Conservation (phyloP, 441 rosid species). For the Metrosideros polymorpha region DNA sequence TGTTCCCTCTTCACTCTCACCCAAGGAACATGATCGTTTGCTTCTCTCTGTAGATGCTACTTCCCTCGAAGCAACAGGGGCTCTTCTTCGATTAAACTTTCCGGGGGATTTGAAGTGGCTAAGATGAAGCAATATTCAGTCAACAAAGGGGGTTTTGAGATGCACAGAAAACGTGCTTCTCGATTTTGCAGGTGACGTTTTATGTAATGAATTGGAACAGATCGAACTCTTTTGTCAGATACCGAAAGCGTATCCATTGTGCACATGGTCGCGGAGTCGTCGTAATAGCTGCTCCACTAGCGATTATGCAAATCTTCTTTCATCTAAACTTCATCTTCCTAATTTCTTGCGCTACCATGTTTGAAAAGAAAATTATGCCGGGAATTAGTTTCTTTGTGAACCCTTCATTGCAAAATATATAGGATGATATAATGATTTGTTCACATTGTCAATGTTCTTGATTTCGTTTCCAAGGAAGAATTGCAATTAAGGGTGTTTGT, state of each 20-base stretch:
- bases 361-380: background rate
- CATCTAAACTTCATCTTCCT: background rate
- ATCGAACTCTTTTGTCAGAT: background rate
- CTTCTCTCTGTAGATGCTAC: background rate
- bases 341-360: background rate
- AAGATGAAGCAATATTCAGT: background rate
- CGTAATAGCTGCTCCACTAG: background rate
- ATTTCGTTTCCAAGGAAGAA: background rate
- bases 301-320: no score
- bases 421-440: background rate
- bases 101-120: background rate
- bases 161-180: background rate
- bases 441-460: background rate
- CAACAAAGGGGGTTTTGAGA: background rate
- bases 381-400: background rate
- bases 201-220: background rate
- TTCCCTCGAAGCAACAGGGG: background rate
- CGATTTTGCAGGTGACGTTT: background rate
- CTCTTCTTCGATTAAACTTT: background rate
- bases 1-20: background rate
- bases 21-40: background rate
- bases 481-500: background rate
- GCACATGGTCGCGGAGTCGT: background rate
- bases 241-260: background rate
- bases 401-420: background rate